Evolutionary conservation across 1,284 basidiomycete genomes (phyloP), one percentile per base, ranked within the genome.

Genomic region (Phylloboletellus chloephorus): DNA sequence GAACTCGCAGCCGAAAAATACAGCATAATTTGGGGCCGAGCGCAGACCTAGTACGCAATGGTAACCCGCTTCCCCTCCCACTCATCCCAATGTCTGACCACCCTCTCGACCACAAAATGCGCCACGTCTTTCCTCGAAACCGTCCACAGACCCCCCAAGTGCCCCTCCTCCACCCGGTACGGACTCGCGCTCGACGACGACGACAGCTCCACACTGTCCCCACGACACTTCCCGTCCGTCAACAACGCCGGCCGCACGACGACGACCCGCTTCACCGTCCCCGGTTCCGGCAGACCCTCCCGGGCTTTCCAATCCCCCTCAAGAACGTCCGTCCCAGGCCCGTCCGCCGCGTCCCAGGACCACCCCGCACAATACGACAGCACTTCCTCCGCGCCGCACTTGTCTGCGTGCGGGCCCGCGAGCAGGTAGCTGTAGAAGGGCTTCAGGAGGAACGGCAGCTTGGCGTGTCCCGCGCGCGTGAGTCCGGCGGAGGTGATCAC

Each of bases 81-180:
- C 34, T 73, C 60, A 7, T 67, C 54, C 80, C 79, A 83, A 10
- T 70, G 52, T 38, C 60, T 58, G 15, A 74, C 25, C 12, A 71
- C 58, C 2, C 63, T 66, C 43, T 80, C 71, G 1, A 67, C 72
- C n/a, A 84, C 53, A 53, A 82, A 84, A 61, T 83, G 78, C 2
- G 72, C 78, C 0, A 78, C 71, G 54, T 85, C 82, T 51, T 65
- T 67, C 52, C 82, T 65, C 26, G 79, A 79, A 7, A 85, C 58
- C n/a, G 69, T 73, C 53, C 72, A 84, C 11, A 51, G 51, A 2
- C 67, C 62, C 0, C 54, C 48, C 0, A 74, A 21, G 13, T 74
- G 66, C 1, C 54, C 64, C 5, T 46, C 54, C n/a, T 58, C 57
- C 13, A 66, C 66, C 23, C 66, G 60, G 51, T 78, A 74, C 1